phyloP scores from a whole-genome alignment of 1,139 yeast species.

The Magnusiomyces clavatus region DNA sequence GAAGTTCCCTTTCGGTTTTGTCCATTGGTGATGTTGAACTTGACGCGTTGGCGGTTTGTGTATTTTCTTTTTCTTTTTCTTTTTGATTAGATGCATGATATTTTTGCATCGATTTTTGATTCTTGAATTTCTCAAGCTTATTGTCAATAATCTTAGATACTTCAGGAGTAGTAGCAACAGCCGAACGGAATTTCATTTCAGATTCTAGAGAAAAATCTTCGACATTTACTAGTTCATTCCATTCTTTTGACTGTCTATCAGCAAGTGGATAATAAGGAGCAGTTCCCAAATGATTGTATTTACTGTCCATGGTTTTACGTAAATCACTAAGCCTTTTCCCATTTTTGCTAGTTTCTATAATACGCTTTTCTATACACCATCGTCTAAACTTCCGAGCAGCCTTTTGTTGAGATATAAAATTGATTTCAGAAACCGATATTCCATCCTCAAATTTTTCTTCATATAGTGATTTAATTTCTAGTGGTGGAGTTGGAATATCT shows the following conservation, averaged over 20 bases:
- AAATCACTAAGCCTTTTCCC: constrained; percentile 1
- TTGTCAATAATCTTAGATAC: background rate
- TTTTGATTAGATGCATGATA: too few species aligned
- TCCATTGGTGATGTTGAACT: too few species aligned
- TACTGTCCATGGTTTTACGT: constrained; percentile 1
- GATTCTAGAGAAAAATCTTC: constrained; percentile 5
- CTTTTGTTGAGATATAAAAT: background rate
- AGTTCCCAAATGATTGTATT: background rate
- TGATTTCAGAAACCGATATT: background rate
- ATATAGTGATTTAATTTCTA: background rate
- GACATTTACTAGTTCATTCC: constrained; percentile 5
- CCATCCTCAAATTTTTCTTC: background rate
- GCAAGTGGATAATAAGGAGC: background rate
- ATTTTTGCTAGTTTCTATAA: background rate
- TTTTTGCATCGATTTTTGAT: too few species aligned
- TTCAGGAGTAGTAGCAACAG: background rate
- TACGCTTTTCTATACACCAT: constrained; percentile 1
- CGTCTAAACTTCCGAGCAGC: constrained; percentile 1
- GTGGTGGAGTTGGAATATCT: background rate
- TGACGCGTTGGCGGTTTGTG: too few species aligned
- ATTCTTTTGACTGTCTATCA: background rate
- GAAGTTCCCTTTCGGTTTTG: too few species aligned
- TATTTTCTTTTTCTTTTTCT: too few species aligned
- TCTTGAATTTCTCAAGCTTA: background rate
- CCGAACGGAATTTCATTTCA: background rate